A percentile compares a stretch with the other conserved stretches of the same genome.
Conservation (phyloP, 2,329 filamentous ascomycete genomes). For the Aspergillus carbonarius region DNA sequence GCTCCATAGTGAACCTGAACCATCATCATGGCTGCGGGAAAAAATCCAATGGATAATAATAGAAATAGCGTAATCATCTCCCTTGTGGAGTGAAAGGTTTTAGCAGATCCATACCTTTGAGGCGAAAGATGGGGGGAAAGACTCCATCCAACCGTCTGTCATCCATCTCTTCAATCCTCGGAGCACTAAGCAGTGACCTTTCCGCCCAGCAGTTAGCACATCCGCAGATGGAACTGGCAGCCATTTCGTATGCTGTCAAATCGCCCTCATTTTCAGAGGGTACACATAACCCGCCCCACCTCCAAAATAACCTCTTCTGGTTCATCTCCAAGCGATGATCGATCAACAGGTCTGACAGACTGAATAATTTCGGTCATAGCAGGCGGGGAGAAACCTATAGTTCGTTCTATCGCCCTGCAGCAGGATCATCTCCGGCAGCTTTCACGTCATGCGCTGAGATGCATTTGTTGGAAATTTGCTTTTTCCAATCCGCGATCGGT, state of each 20-base stretch:
- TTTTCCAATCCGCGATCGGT: constrained; percentile 1
- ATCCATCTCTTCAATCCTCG: background rate
- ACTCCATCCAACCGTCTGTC: constrained; percentile 4
- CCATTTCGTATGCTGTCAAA: background rate
- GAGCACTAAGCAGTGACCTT: background rate
- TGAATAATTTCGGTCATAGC: background rate
- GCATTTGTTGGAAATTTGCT: background rate
- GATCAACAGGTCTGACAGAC: background rate
- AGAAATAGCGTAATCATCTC: constrained; percentile 4
- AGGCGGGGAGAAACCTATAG: background rate
- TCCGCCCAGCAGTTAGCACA: background rate
- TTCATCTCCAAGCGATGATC: background rate
- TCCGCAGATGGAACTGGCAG: background rate
- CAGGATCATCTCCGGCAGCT: background rate
- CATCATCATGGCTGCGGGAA: background rate
- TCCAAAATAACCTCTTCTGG: background rate
- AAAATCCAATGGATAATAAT: constrained; percentile 6
- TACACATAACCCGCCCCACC: background rate
- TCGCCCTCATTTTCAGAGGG: background rate
- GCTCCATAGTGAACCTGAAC: background rate
- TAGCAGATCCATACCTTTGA: constrained; percentile 8
- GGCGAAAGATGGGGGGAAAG: constrained; percentile 7
- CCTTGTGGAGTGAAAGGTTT: constrained; percentile 9
- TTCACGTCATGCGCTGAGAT: background rate
- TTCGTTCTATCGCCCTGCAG: background rate